Percentiles rank a stretch among this genome's conserved stretches.
phyloP scores from a whole-genome alignment of 371 early-diverging fungal genomes.

The Aphelidium insulamus region DNA sequence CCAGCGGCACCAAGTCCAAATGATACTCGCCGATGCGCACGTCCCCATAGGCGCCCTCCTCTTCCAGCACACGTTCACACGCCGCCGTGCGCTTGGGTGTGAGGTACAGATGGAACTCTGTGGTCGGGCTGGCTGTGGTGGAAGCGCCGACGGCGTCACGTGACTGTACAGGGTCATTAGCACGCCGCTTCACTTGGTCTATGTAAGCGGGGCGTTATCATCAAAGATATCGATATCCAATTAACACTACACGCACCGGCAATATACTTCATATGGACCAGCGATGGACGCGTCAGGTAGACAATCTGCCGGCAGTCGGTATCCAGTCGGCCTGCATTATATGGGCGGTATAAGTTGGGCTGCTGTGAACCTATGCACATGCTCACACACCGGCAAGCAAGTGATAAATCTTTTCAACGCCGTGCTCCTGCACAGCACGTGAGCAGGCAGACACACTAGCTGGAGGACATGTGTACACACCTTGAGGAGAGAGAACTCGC shows the following conservation, averaged over 20 bases:
- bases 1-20: conserved; percentile 73
- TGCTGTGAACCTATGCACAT: too few species aligned
- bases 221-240: not conserved
- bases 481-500: conserved; percentile 61
- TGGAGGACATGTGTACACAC: conserved; percentile 16
- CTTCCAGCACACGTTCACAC: conserved; percentile 69
- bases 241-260: conserved; percentile 23
- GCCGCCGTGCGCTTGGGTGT: conserved; percentile 68
- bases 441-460: not conserved
- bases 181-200: conserved; percentile 18
- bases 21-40: conserved; percentile 60
- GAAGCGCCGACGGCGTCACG: too few species aligned
- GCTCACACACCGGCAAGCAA: too few species aligned
- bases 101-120: conserved; percentile 50
- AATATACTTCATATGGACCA: conserved; percentile 52
- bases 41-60: conserved; percentile 71
- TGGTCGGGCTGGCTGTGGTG: too few species aligned
- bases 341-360: too few species aligned
- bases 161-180: conserved; percentile 6
- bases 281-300: conserved; percentile 57
- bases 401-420: conserved; percentile 75
- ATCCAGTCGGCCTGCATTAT: conserved; percentile 26
- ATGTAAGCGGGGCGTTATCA: not conserved
- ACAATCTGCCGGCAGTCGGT: conserved; percentile 46
- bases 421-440: conserved; percentile 46